Conservation (phyloP, 2,329 filamentous ascomycete genomes). For the Knufia petricola region DNA sequence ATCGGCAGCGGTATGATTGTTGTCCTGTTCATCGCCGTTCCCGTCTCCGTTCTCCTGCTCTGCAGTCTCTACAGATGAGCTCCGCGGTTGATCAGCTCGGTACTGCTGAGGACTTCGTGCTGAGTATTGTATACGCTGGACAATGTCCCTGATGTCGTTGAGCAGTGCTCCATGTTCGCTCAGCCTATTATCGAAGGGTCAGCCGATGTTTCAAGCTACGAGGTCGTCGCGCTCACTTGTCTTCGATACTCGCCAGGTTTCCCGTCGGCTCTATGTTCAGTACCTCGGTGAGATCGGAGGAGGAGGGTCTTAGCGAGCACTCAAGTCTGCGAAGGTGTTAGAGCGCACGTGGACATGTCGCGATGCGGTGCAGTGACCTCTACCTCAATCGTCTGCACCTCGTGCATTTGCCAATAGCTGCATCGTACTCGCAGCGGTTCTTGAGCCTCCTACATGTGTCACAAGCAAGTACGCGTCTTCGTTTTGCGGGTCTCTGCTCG, state of each 20-base stretch:
- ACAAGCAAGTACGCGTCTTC: conserved; percentile 8
- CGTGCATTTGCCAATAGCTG: conserved; percentile 9
- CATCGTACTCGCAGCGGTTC: conserved; percentile 9
- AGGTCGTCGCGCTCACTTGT: neutral
- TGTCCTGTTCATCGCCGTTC: conserved; percentile 3
- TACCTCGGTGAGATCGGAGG: conserved; percentile 1
- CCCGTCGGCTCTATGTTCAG: neutral
- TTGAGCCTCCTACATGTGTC: conserved; percentile 8
- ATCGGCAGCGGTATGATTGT: conserved; percentile 5
- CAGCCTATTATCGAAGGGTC: neutral
- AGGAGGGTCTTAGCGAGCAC: conserved; percentile 8
- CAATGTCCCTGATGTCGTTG: conserved; percentile 10
- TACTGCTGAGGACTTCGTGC: conserved; percentile 2
- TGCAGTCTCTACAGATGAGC: neutral
- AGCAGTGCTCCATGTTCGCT: conserved; percentile 5
- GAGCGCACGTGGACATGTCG: neutral
- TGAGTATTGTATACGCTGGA: conserved; percentile 2
- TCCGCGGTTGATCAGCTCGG: neutral
- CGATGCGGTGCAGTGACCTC: conserved; percentile 1
- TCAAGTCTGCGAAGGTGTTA: conserved; percentile 3
- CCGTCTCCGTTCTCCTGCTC: conserved; percentile 3
- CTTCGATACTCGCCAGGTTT: conserved; percentile 4
- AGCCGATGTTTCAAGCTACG: neutral
- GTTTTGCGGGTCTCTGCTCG: conserved; percentile 6
- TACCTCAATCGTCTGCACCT: conserved; percentile 9